Evolutionary conservation across 2,329 filamentous ascomycete species (phyloP), one percentile per base, ranked within the genome.

Genomic region (Hansfordia pulvinata): DNA sequence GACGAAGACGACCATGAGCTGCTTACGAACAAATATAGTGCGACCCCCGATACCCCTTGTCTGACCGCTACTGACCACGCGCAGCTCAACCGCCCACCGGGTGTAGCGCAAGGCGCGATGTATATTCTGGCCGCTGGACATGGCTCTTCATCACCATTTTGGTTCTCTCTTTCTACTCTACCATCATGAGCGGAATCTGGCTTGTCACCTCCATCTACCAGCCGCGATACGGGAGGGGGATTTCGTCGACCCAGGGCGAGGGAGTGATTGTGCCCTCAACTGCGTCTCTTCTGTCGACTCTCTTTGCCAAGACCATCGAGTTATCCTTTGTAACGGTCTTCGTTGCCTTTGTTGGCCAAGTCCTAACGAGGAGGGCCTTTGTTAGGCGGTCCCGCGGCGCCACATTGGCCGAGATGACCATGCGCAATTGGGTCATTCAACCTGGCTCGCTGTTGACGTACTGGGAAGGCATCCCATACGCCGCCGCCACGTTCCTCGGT

Each of bases 271-370:
- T 57, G 0, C 72, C 75, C 0, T 64, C 72, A 0, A 76, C 70
- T 2, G 80, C 81, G 0, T 74, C 70, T 1, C 50, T 81, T 2
- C 42, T 86, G 1, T 73, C 70, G n/a, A 67, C 78, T 0, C 50
- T 83, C 3, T 54, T 83, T 19, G 77, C 81, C 6, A 88, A 86
- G 49, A 68, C 76, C 0, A 81, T 86, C 25, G 82, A 88, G 49
- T 44, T 86, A 35, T 73, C 76, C 0, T 88, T 85, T 41, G 78
- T 83, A 4, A 83, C 80, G 0, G 73, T 82, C 0, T 80, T 83
- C 33, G 76, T 86, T 2, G 67, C 76, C 0, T 80, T 80, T 29
- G 46, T 86, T 0, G 82, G 82, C 0, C 82, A 90, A 44, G 66
- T 79, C 0, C 52, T 88, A 10, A 83, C 70, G n/a, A 62, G 77